Percentiles rank a stretch among this genome's conserved stretches.
These are phyloP conservation scores for Suhomyces tanzawaensis DNA, from an alignment of 805 yeast species.

Conservation along the genomic window DNA sequence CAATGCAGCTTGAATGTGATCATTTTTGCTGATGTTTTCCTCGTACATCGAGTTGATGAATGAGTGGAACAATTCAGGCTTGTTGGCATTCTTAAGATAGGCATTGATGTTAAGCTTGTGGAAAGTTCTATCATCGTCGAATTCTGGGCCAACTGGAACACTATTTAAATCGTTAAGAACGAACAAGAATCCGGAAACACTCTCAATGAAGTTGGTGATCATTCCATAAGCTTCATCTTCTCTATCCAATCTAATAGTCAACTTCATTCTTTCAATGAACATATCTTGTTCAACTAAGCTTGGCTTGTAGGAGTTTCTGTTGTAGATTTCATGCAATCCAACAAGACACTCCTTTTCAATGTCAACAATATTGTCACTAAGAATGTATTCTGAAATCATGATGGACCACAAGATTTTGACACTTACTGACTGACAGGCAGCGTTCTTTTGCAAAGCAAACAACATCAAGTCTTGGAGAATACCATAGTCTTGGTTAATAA, in stretches of 20 bases:
- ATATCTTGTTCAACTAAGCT: constrained; percentile 50
- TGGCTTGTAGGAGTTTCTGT: constrained; percentile 56
- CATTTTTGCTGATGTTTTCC: constrained; percentile 55
- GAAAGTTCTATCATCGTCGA: constrained; percentile 83
- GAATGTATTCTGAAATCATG: constrained; percentile 62
- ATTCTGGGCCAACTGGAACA: constrained; percentile 80
- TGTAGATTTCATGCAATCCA: constrained; percentile 65
- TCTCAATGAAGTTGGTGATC: constrained; percentile 50
- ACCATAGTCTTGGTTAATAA: constrained; percentile 55
- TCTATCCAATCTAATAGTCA: constrained; percentile 51
- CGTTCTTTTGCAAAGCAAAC: constrained; percentile 66
- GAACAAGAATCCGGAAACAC: constrained; percentile 58
- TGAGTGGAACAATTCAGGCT: constrained; percentile 78
- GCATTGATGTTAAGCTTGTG: constrained; percentile 73
- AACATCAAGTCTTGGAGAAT: constrained; percentile 63
- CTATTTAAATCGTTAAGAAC: constrained; percentile 63
- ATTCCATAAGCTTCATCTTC: constrained; percentile 62
- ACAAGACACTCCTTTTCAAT: constrained; percentile 61
- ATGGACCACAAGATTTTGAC: constrained; percentile 69
- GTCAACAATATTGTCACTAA: constrained; percentile 55
- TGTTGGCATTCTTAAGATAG: constrained; percentile 70
- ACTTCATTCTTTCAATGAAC: constrained; percentile 50
- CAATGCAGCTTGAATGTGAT: constrained; percentile 79
- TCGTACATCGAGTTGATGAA: constrained; percentile 74
- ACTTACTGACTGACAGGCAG: constrained; percentile 58